phyloP scores from a whole-genome alignment of 306 rosid genomes.

The Cucurbita moschata region DNA sequence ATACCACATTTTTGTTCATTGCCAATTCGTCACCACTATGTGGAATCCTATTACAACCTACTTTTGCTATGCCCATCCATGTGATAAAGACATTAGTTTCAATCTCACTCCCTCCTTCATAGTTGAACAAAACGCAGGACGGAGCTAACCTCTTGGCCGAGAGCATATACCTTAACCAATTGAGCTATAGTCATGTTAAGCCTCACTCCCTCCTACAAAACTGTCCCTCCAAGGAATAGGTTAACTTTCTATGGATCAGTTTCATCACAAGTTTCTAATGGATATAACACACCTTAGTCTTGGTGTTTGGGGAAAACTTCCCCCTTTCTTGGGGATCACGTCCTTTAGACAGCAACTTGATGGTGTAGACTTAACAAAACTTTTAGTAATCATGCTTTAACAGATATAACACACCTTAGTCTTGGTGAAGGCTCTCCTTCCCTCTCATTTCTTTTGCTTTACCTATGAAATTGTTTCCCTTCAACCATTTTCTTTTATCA shows the following conservation, averaged over 20 bases:
- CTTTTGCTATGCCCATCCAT: background rate
- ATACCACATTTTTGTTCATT: background rate
- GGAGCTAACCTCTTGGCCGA: too few relatives aligned
- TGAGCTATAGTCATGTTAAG: too few relatives aligned
- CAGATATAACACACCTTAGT: background rate
- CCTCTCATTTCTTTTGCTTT: background rate
- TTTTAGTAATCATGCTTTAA: background rate
- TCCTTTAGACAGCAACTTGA: background rate
- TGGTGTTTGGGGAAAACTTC: background rate
- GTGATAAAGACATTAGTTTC: background rate
- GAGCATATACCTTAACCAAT: too few relatives aligned
- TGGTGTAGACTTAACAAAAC: background rate
- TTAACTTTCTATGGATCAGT: background rate
- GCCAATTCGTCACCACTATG: background rate
- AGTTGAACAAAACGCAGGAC: background rate
- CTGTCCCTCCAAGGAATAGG: background rate
- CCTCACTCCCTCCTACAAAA: too few relatives aligned
- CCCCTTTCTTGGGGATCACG: background rate
- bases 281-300: background rate
- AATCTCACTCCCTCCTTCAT: background rate
- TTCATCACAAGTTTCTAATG: background rate
- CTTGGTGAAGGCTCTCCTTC: background rate
- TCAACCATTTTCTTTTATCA: background rate
- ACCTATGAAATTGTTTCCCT: background rate
- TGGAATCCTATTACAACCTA: background rate